Evolutionary conservation across 176 grass and related monocot species (phyloP), one percentile per base, ranked within the genome.

Genomic region (Phragmites australis): DNA sequence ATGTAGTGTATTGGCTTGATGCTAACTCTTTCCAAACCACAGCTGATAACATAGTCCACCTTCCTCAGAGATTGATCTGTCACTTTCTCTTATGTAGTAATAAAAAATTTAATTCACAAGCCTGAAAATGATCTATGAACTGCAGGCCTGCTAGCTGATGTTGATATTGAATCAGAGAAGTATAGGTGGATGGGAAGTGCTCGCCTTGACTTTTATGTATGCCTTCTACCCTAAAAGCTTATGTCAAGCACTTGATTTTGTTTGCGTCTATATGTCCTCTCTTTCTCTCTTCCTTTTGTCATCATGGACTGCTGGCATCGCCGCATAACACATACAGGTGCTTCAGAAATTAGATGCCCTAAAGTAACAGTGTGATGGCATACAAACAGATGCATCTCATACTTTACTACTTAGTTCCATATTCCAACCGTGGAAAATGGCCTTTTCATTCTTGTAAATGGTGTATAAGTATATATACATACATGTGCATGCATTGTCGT

Each of bases 121-220:
- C 30, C 56, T 89, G 75, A 91, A 80, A 87, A 81, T 68, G 81
- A 82, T 77, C 48, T 85, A n/a, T 55, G 58, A 64, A 77, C 61
- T 84, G 69, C 87, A 99, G 97, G 97, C 61, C 87, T 99, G 57
- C 81, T 99, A 56, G 97, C 97, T 76, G 97, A 99, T 79, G 79
- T 96, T 53, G 93, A 99, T 91, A 99, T 96, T 50, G 93, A 99
- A 53, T 99, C 93, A 21, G 97, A 99, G 83, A 99, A 99, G 72
- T 99, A 93, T 65, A 93, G 97, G 64, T 99, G 97, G 97, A 89
- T 99, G 93, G 93, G 93, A 86, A 93, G 93, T n/a, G 92, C 87
- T 82, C 97, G 97, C 29, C 68, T 99, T 65, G 88, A 91, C 5
- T 88, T 99, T 70, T 95, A 99, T 84, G 97, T 95, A 90, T 73